These are phyloP conservation scores for Aspergillus niger DNA, from an alignment of 2,329 filamentous ascomycete species.

Conservation along the genomic window DNA sequence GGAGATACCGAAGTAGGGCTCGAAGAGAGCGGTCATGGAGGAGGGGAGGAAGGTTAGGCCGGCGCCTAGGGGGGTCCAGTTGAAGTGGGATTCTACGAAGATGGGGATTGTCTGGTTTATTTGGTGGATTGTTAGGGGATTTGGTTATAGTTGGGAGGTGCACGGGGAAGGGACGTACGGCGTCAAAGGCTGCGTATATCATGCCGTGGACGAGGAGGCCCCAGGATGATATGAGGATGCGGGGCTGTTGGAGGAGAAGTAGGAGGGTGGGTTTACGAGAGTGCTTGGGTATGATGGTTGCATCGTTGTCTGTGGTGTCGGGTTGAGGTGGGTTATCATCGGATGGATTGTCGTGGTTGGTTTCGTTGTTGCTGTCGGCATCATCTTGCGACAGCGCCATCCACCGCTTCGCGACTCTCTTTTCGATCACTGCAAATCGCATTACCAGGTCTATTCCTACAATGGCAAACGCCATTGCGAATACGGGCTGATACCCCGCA, in stretches of 20 bases:
- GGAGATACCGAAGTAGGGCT: slow-evolving; percentile 55
- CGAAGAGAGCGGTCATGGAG: slow-evolving; percentile 62
- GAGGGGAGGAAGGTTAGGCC: slow-evolving; percentile 61
- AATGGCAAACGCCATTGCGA: slow-evolving; percentile 57
- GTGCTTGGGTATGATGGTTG: background rate
- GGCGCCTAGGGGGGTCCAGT: slow-evolving; percentile 59
- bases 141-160: slow-evolving; percentile 12
- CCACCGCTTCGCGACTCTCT: slow-evolving; percentile 53
- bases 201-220: slow-evolving; percentile 54
- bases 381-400: slow-evolving; percentile 25
- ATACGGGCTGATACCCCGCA: slow-evolving; percentile 61
- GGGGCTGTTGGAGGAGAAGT: slow-evolving; percentile 41
- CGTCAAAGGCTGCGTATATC: slow-evolving; percentile 57
- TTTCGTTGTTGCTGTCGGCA: slow-evolving; percentile 37
- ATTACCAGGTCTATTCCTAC: slow-evolving; percentile 61
- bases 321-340: background rate
- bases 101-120: slow-evolving; percentile 48
- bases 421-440: slow-evolving; percentile 64
- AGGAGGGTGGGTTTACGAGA: slow-evolving; percentile 14
- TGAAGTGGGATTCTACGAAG: slow-evolving; percentile 56
- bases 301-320: background rate
- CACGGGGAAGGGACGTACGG: slow-evolving; percentile 20
- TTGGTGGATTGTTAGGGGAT: background rate
- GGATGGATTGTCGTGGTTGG: background rate
- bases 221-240: slow-evolving; percentile 60